These are phyloP conservation scores for Xylariaceae sp. DNA, from an alignment of 2,329 filamentous ascomycete species.

Conservation along the genomic window DNA sequence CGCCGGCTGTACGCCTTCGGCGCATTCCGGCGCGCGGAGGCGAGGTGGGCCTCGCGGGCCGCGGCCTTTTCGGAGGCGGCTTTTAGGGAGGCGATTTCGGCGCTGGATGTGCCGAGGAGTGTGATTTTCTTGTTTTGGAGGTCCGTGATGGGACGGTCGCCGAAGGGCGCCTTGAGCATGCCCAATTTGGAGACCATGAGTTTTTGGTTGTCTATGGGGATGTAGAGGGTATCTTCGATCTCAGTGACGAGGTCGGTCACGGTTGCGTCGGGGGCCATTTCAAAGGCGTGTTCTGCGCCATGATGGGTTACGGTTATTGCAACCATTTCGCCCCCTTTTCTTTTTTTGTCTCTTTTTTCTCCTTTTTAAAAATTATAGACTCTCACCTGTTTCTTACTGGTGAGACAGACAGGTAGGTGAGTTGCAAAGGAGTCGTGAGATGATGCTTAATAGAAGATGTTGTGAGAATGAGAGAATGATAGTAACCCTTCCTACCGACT, in stretches of 20 bases:
- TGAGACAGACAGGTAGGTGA: neutral
- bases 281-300: slow-evolving; percentile 40
- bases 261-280: slow-evolving; percentile 42
- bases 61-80: slow-evolving; percentile 45
- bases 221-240: slow-evolving; percentile 51
- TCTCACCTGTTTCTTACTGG: too few species aligned
- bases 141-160: slow-evolving; percentile 44
- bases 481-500: neutral
- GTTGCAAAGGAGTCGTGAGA: too few species aligned
- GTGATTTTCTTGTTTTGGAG: slow-evolving; percentile 56
- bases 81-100: slow-evolving; percentile 54
- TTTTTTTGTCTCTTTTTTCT: neutral
- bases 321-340: slow-evolving; percentile 25
- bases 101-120: slow-evolving; percentile 58
- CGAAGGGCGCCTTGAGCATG: slow-evolving; percentile 60
- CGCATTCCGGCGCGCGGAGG: slow-evolving; percentile 30
- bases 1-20: slow-evolving; percentile 27
- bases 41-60: slow-evolving; percentile 41
- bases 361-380: too few species aligned
- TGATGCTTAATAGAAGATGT: too few species aligned
- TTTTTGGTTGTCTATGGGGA: slow-evolving; percentile 62
- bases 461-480: too few species aligned
- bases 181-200: slow-evolving; percentile 61
- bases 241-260: slow-evolving; percentile 55
- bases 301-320: slow-evolving; percentile 44